These are phyloP conservation scores for Suillus decipiens DNA, from an alignment of 768 basidiomycete species.

Conservation along the genomic window DNA sequence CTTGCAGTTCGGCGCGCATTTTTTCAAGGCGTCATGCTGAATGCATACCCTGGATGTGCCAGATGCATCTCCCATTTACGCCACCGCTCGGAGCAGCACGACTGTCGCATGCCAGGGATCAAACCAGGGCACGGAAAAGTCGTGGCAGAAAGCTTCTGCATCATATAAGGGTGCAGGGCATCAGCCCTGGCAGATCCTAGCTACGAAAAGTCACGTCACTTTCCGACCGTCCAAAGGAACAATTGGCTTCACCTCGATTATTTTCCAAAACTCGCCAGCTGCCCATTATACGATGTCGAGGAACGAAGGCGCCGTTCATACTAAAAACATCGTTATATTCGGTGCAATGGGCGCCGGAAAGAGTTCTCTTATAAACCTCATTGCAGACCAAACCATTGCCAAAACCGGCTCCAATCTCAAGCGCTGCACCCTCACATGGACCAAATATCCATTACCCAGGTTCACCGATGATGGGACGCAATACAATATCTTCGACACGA, in stretches of 20 bases:
- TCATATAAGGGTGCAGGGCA: neutral
- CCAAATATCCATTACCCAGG: constrained; percentile 23
- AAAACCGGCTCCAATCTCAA: constrained; percentile 32
- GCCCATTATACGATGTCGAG: neutral
- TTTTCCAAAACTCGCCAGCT: neutral
- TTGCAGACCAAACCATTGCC: constrained; percentile 31
- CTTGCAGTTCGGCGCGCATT: too few species aligned
- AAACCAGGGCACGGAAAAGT: neutral
- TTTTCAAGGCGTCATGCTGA: too few species aligned
- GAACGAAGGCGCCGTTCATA: neutral
- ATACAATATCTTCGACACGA: constrained; percentile 31
- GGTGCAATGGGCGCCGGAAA: constrained; percentile 40
- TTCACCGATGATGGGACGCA: constrained; percentile 5
- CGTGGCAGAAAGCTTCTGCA: constrained; percentile 1
- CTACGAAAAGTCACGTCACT: neutral
- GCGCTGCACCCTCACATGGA: constrained; percentile 37
- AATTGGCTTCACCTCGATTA: neutral
- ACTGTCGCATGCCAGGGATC: neutral
- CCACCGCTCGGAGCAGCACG: neutral
- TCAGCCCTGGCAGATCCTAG: neutral
- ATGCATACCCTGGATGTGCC: neutral
- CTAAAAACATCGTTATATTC: constrained; percentile 32
- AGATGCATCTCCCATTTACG: neutral
- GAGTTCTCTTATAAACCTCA: constrained; percentile 47
- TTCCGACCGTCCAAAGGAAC: neutral